These are phyloP conservation scores for Vaccinium vitisidaea DNA, from an alignment of 148 eudicot species.

Conservation along the genomic window DNA sequence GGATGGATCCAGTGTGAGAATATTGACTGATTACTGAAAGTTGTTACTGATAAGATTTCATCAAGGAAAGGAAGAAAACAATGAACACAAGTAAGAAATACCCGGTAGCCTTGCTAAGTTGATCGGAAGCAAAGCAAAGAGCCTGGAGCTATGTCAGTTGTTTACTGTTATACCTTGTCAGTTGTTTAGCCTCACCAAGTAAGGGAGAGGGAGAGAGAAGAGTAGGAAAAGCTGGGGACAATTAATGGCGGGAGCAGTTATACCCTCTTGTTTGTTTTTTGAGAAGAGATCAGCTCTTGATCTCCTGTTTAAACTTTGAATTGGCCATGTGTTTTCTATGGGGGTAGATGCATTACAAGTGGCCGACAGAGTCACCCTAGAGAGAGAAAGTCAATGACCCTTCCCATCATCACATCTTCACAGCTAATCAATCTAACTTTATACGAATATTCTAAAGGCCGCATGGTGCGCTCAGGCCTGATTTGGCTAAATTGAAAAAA, in stretches of 20 bases:
- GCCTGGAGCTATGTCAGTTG: background rate
- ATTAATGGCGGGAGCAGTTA: too few species aligned
- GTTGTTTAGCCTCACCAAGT: too few species aligned
- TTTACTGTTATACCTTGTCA: too few species aligned
- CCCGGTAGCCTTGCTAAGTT: background rate
- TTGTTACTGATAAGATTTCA: background rate
- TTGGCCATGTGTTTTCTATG: background rate
- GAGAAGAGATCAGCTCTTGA: background rate
- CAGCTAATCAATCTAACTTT: background rate
- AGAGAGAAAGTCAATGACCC: slow-evolving; percentile 23
- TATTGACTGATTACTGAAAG: background rate
- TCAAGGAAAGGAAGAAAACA: background rate
- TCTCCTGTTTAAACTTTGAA: background rate
- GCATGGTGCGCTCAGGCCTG: too few species aligned
- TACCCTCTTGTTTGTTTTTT: background rate
- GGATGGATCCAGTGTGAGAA: slow-evolving; percentile 1
- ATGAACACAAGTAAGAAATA: background rate
- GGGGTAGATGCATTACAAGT: background rate
- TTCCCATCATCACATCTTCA: background rate
- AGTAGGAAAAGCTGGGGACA: too few species aligned
- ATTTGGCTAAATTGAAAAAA: too few species aligned
- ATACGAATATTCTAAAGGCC: background rate
- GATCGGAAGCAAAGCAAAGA: background rate
- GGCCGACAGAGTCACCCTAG: background rate
- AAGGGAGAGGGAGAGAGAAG: background rate